These are phyloP conservation scores for Lenwebbia sp. DNA, from an alignment of 345 rosid species.

Conservation along the genomic window DNA sequence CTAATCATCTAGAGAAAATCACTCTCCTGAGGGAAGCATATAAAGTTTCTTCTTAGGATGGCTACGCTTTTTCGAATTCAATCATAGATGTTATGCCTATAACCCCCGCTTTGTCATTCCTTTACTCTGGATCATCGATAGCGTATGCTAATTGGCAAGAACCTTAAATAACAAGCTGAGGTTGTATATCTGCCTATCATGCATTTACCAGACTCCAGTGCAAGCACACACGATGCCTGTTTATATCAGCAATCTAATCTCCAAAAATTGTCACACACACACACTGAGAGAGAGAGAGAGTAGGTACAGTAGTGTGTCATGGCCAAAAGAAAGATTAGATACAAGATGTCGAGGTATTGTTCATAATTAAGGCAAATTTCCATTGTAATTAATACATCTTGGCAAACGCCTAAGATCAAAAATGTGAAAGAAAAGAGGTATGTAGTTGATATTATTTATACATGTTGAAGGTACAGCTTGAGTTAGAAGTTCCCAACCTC, in stretches of 20 bases:
- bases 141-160: neutral
- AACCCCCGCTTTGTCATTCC: neutral
- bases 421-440: neutral
- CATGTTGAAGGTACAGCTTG: neutral
- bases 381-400: neutral
- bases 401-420: neutral
- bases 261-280: neutral
- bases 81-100: neutral
- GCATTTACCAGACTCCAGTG: neutral
- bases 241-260: neutral
- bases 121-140: neutral
- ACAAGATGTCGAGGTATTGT: neutral
- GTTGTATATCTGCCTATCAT: neutral
- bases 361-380: neutral
- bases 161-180: neutral
- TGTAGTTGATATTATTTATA: neutral
- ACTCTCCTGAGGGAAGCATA: neutral
- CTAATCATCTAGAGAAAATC: neutral
- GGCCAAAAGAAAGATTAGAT: neutral
- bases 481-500: neutral
- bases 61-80: neutral
- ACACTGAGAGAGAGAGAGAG: neutral
- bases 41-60: neutral
- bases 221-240: neutral
- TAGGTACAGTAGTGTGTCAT: neutral